Conservation (phyloP, 495 filamentous ascomycete genomes). For the Xanthoparmelia taractica region DNA sequence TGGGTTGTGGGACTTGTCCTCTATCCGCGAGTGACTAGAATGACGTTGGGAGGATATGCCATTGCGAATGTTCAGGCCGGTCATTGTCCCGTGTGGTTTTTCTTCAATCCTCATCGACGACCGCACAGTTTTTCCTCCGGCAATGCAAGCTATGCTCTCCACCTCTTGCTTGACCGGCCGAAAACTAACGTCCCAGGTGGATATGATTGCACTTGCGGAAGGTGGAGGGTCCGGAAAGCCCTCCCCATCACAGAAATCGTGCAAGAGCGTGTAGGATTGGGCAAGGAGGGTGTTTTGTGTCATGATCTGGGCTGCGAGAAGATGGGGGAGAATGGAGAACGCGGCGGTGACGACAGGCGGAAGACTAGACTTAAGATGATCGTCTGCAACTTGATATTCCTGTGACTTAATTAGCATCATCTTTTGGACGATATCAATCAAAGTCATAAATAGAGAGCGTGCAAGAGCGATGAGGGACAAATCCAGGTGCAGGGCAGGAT, state of each 20-base stretch:
- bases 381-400: slow-evolving; percentile 78
- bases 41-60: slow-evolving; percentile 24
- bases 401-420: slow-evolving; percentile 32
- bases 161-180: slow-evolving; percentile 58
- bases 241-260: slow-evolving; percentile 66
- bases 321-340: slow-evolving; percentile 70
- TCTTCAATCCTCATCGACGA: slow-evolving; percentile 47
- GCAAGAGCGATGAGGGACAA: background rate
- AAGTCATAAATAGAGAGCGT: background rate
- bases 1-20: slow-evolving; percentile 31
- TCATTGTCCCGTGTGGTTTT: slow-evolving; percentile 31
- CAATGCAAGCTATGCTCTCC: slow-evolving; percentile 62
- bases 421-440: background rate
- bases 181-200: slow-evolving; percentile 60
- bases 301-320: slow-evolving; percentile 65
- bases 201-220: slow-evolving; percentile 61
- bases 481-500: background rate
- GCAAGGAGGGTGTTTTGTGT: slow-evolving; percentile 79
- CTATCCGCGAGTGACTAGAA: slow-evolving; percentile 26
- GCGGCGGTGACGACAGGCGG: slow-evolving; percentile 67
- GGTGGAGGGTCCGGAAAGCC: slow-evolving; percentile 68
- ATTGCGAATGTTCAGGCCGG: slow-evolving; percentile 34
- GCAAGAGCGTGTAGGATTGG: slow-evolving; percentile 74
- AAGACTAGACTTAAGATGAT: slow-evolving; percentile 65
- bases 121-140: slow-evolving; percentile 67